phyloP scores from a whole-genome alignment of 2,329 filamentous ascomycete genomes.

The Septoria linicola region DNA sequence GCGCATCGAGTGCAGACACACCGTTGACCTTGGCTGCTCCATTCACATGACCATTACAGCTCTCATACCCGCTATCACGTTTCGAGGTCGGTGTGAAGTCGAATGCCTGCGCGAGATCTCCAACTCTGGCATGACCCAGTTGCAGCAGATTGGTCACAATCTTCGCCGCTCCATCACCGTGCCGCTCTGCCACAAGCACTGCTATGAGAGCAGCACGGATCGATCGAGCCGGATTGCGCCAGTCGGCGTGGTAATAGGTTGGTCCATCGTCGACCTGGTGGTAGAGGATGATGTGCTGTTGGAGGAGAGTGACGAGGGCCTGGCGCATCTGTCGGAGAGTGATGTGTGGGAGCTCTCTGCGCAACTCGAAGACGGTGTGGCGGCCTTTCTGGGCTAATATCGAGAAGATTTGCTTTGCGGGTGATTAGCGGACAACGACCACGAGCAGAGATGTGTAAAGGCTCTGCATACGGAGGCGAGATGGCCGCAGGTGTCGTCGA shows the following conservation, averaged over 20 bases:
- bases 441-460: not conserved
- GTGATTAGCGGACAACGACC: constrained; percentile 13
- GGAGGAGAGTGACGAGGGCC: constrained; percentile 79
- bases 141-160: constrained; percentile 73
- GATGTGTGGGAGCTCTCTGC: constrained; percentile 66
- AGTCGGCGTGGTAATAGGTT: constrained; percentile 82
- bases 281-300: constrained; percentile 63
- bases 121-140: constrained; percentile 73
- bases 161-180: constrained; percentile 71
- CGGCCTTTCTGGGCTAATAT: constrained; percentile 77
- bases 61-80: constrained; percentile 33
- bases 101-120: constrained; percentile 67
- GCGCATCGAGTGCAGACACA: constrained; percentile 20
- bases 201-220: constrained; percentile 79
- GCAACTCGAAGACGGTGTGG: constrained; percentile 67
- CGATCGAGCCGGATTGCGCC: constrained; percentile 75
- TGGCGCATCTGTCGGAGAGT: constrained; percentile 73
- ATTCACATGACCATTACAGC: constrained; percentile 27
- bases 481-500: constrained; percentile 87
- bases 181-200: constrained; percentile 68
- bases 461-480: constrained; percentile 73
- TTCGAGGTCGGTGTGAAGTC: constrained; percentile 38
- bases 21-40: constrained; percentile 22
- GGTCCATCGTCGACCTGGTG: constrained; percentile 55
- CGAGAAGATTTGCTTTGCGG: constrained; percentile 73